Evolutionary conservation across 495 filamentous ascomycete genomes (phyloP).

Genomic region (Hyphodiscus hymeniophilus): DNA sequence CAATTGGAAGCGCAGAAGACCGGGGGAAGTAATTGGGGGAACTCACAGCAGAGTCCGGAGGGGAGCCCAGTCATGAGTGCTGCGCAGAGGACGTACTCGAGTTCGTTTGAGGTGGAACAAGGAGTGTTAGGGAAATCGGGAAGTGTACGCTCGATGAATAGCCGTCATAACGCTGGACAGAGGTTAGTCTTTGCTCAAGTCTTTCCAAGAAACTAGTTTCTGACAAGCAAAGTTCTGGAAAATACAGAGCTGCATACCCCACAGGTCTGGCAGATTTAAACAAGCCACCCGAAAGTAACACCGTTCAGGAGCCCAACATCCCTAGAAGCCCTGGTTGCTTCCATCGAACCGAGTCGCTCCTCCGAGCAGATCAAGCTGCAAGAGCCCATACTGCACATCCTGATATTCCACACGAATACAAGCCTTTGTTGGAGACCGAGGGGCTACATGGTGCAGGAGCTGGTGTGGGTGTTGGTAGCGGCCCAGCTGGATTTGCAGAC

Average conservation of each 20-base stretch:
- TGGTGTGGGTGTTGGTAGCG: slow-evolving; percentile 38
- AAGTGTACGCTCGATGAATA: slow-evolving; percentile 32
- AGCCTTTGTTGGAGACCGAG: slow-evolving; percentile 35
- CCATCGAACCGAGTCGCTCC: slow-evolving; percentile 25
- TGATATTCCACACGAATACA: slow-evolving; percentile 38
- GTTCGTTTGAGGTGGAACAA: slow-evolving; percentile 19
- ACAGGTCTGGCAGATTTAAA: slow-evolving; percentile 22
- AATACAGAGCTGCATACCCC: slow-evolving; percentile 23
- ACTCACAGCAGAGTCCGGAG: slow-evolving; percentile 35
- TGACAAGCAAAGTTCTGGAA: slow-evolving; percentile 13
- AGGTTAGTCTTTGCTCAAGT: slow-evolving; percentile 6
- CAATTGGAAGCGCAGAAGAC: slow-evolving; percentile 50
- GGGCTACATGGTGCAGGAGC: slow-evolving; percentile 43
- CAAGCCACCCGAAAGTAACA: slow-evolving; percentile 25
- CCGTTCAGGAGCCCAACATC: slow-evolving; percentile 21
- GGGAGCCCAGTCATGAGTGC: slow-evolving; percentile 39
- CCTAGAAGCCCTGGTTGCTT: slow-evolving; percentile 12
- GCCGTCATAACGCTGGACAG: slow-evolving; percentile 16
- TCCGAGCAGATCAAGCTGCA: slow-evolving; percentile 37
- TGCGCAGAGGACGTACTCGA: slow-evolving; percentile 25
- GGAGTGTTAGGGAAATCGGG: slow-evolving; percentile 25
- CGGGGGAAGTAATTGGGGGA: slow-evolving; percentile 37
- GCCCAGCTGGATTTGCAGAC: slow-evolving; percentile 34
- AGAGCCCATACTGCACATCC: slow-evolving; percentile 36
- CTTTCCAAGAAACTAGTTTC: not conserved